These are phyloP conservation scores for Sporobolomyces roseus DNA, from an alignment of 768 basidiomycete genomes.

Conservation along the genomic window DNA sequence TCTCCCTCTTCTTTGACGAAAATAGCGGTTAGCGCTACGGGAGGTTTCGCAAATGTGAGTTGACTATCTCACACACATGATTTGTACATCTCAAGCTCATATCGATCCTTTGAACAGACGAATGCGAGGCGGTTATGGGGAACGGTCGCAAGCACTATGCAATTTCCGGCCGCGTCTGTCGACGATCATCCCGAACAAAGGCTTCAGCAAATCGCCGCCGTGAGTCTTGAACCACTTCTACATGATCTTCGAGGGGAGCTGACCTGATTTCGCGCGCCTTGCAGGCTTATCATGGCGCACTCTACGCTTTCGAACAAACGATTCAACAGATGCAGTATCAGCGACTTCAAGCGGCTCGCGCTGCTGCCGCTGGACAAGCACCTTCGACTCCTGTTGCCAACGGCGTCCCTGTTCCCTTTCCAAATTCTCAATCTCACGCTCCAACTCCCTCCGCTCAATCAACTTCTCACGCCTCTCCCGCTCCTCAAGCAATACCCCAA, in stretches of 20 bases:
- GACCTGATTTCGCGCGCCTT: no score
- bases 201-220: constrained; percentile 10
- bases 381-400: neutral
- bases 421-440: neutral
- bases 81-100: neutral
- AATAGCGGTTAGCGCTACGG: constrained; percentile 6
- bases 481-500: neutral
- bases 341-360: constrained; percentile 7
- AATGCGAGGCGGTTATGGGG: neutral
- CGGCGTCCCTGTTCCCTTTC: neutral
- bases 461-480: neutral
- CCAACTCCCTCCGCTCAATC: neutral
- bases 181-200: constrained; percentile 16
- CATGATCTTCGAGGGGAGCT: no score
- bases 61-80: neutral
- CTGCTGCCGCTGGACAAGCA: neutral
- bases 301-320: constrained; percentile 29
- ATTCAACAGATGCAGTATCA: constrained; percentile 10
- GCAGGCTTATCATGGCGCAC: constrained; percentile 25
- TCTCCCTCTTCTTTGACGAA: no score
- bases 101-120: neutral
- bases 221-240: neutral
- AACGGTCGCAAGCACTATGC: constrained; percentile 7
- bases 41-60: constrained; percentile 28
- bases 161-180: neutral